Percentiles rank a stretch among this genome's conserved stretches.
Evolutionary conservation across 306 rosid species (phyloP).

Genomic region (Fagus sylvatica): DNA sequence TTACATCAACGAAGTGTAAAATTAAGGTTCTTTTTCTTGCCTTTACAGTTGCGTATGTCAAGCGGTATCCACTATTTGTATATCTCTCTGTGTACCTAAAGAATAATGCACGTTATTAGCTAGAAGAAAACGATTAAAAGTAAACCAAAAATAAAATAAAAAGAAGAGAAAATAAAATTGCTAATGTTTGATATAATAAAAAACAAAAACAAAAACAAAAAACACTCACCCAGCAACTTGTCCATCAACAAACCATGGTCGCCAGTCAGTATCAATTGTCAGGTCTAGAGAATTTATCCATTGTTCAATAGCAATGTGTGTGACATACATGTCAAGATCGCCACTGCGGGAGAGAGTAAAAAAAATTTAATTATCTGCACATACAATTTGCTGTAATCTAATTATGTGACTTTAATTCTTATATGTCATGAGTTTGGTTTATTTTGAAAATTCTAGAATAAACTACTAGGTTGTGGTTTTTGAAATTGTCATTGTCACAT

Average conservation of each 20-base stretch:
- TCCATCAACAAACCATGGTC: slow-evolving; percentile 19
- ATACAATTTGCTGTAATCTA: too few relatives aligned
- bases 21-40: background rate
- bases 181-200: background rate
- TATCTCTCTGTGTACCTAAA: slow-evolving; percentile 21
- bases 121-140: background rate
- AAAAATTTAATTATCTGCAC: background rate
- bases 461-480: too few relatives aligned
- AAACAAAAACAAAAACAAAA: background rate
- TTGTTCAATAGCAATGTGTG: background rate
- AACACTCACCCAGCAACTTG: slow-evolving; percentile 29
- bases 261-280: background rate
- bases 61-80: slow-evolving; percentile 13
- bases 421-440: too few relatives aligned
- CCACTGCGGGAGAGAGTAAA: slow-evolving; percentile 7
- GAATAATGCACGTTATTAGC: background rate
- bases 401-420: too few relatives aligned
- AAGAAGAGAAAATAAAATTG: too few relatives aligned
- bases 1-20: background rate
- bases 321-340: slow-evolving; percentile 19
- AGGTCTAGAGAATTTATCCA: slow-evolving; percentile 20
- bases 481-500: too few relatives aligned
- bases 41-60: slow-evolving; percentile 29
- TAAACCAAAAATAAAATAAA: background rate
- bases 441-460: too few relatives aligned